These are phyloP conservation scores for Globisporangium iwayamae DNA, from an alignment of 352 stramenopile species.

Conservation along the genomic window DNA sequence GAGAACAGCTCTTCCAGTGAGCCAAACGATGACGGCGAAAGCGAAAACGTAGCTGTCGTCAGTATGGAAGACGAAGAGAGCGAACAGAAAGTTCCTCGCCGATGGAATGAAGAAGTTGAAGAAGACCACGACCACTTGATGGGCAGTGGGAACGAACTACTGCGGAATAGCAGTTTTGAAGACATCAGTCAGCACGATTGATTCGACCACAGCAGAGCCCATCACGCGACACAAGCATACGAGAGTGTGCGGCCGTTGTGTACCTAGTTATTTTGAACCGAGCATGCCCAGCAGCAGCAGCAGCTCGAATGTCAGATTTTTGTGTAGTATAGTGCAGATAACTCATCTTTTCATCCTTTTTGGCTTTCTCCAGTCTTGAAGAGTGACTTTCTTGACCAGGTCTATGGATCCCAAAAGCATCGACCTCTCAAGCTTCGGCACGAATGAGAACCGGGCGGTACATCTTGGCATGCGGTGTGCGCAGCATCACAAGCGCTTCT, in stretches of 20 bases:
- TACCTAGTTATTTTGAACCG: constrained; percentile 17
- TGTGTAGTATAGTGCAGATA: constrained; percentile 21
- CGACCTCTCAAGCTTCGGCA: background rate
- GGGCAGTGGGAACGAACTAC: constrained; percentile 69
- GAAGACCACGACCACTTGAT: constrained; percentile 72
- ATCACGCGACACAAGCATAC: constrained; percentile 3
- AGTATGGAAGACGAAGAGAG: constrained; percentile 36
- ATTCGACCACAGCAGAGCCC: background rate
- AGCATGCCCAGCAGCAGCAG: constrained; percentile 8
- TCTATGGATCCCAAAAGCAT: background rate
- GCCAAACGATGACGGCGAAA: constrained; percentile 31
- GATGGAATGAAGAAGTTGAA: constrained; percentile 37
- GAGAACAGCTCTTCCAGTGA: constrained; percentile 55
- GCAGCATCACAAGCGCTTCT: constrained; percentile 46
- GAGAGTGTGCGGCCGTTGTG: constrained; percentile 1
- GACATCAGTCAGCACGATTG: constrained; percentile 25
- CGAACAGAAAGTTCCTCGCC: constrained; percentile 19
- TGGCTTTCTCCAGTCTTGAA: constrained; percentile 3
- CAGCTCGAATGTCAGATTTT: constrained; percentile 16
- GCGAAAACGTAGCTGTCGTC: constrained; percentile 22
- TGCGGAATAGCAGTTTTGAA: constrained; percentile 60
- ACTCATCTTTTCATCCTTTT: constrained; percentile 3
- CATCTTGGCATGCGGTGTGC: constrained; percentile 42
- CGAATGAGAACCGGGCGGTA: constrained; percentile 34
- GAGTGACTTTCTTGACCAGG: background rate